Evolutionary conservation across 495 filamentous ascomycete genomes (phyloP).

Genomic region (Xeromyces bisporus): DNA sequence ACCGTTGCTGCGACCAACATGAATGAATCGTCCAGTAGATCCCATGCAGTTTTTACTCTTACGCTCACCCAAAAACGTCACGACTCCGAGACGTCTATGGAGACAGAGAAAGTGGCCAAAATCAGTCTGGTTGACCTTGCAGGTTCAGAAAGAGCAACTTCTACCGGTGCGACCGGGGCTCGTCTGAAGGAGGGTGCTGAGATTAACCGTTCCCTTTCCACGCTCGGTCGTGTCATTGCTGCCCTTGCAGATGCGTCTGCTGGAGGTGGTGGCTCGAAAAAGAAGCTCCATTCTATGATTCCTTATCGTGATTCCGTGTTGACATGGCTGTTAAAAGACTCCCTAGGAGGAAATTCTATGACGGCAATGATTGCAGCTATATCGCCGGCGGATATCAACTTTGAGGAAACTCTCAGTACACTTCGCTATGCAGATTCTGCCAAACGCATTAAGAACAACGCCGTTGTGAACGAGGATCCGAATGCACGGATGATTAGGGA

Average conservation of each 20-base stretch:
- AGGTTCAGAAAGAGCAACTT: slow-evolving; percentile 90
- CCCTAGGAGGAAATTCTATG: slow-evolving; percentile 95
- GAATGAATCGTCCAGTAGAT: slow-evolving; percentile 98
- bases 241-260: slow-evolving; percentile 81
- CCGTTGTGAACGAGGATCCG: slow-evolving; percentile 96
- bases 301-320: slow-evolving; percentile 95
- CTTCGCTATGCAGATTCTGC: slow-evolving; percentile 93
- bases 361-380: slow-evolving; percentile 99
- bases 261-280: too few relatives aligned
- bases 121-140: slow-evolving; percentile 97
- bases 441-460: slow-evolving; percentile 99
- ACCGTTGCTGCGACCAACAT: slow-evolving; percentile 98
- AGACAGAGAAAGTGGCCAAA: slow-evolving; percentile 92
- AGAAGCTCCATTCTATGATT: slow-evolving; percentile 69
- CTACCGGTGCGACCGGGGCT: slow-evolving; percentile 89
- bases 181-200: slow-evolving; percentile 96
- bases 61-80: slow-evolving; percentile 89
- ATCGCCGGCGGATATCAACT: slow-evolving; percentile 97
- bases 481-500: slow-evolving; percentile 98
- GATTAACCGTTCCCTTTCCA: slow-evolving; percentile 94
- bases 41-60: slow-evolving; percentile 94
- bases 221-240: slow-evolving; percentile 94
- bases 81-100: slow-evolving; percentile 87
- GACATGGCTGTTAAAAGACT: slow-evolving; percentile 96
- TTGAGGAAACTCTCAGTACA: slow-evolving; percentile 91